Base-by-base conservation (phyloP, 1,139 yeast genomes). In the Pneumocystis wakefieldiae region DNA sequence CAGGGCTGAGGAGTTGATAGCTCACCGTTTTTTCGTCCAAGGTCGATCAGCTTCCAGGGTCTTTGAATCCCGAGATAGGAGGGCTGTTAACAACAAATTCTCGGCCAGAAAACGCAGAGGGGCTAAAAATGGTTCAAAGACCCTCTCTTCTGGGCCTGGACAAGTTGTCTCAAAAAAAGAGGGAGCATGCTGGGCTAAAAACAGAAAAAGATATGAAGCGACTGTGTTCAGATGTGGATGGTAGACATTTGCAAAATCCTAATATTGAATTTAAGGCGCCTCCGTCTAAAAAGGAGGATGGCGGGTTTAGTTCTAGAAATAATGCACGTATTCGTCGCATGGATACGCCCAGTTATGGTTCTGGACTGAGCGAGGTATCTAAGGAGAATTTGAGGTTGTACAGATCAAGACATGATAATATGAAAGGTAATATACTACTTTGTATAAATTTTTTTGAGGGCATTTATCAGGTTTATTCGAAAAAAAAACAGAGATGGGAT, bases 271-370 rank as follows among this genome's bases (percentile, higher is more conserved):
- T 61, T 19, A 61, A 62, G 36, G 63, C 48, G 3, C 63, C 63
- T 2, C 28, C 35, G 28, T 58, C 60, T 58, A 63, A 59, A 38
- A 62, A 61, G 4, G 61, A 58, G 2, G 62, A 62, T 17, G 42
- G 36, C 19, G 24, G 38, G 2, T 53, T 35, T 32, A 60, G 35
- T 12, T 58, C 61, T 37, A 60, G 58, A 60, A 38, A 24, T 14
- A 57, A 57, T n/a, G 29, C 59, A 37, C 66, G 67, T 14, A 65
- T 65, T 41, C 61, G 66, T 42, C 24, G 69, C 19, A 62, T 66
- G n/a, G 69, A 66, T 32, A 67, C 69, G 3, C 69, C 69, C 15
- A 63, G 66, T 59, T 64, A 64, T 39, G 67, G 68, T 3, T 62
- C 65, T 3, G 69, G 69, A 1, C 64, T 67, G 8, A 63, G 67